Conservation (phyloP, 2,329 filamentous ascomycete genomes). For the Fusarium acutatum region DNA sequence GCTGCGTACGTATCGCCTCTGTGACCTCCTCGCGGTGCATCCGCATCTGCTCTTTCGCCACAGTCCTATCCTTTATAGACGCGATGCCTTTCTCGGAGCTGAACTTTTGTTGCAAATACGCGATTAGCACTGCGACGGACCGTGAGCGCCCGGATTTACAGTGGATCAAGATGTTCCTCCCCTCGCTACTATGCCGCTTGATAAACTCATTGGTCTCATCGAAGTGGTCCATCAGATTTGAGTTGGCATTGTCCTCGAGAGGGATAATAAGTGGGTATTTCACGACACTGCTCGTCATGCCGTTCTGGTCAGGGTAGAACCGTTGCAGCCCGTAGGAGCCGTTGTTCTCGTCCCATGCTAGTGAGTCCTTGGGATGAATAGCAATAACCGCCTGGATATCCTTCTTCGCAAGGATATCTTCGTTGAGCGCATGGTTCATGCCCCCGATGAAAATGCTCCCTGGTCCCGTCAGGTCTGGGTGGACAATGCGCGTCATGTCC, state of each 20-base stretch:
- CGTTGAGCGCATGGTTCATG: background rate
- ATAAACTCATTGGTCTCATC: background rate
- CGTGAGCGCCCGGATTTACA: background rate
- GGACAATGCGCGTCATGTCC: background rate
- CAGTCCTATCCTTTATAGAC: background rate
- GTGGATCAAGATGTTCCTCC: background rate
- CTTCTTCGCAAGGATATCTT: background rate
- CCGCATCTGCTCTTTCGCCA: background rate
- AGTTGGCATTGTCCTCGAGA: background rate
- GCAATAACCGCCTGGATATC: background rate
- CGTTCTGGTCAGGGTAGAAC: background rate
- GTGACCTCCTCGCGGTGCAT: background rate
- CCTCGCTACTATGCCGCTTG: accelerated
- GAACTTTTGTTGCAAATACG: background rate
- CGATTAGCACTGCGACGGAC: background rate
- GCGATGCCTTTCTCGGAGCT: background rate
- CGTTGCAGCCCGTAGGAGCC: background rate
- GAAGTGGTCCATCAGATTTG: background rate
- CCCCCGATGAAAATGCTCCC: background rate
- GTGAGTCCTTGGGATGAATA: background rate
- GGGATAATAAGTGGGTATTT: background rate
- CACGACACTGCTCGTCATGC: background rate
- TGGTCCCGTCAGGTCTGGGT: background rate
- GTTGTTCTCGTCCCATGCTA: background rate
- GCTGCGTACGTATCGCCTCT: background rate